Conservation (phyloP, 768 basidiomycete species). For the Calocybe gangraenosa region DNA sequence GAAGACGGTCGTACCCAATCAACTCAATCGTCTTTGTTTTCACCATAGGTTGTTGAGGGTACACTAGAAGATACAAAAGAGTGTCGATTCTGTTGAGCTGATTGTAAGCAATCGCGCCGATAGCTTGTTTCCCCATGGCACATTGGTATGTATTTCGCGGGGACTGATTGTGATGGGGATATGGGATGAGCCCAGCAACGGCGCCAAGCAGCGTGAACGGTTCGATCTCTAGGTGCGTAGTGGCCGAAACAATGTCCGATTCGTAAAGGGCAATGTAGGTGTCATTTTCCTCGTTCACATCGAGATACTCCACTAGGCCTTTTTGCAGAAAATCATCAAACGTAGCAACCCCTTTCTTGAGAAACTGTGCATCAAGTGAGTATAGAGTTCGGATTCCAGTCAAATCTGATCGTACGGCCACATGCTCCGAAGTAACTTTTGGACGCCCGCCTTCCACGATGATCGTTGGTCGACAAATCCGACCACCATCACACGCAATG, state of each 20-base stretch:
- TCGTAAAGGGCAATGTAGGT: conserved; percentile 95
- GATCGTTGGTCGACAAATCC: conserved; percentile 96
- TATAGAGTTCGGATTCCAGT: conserved; percentile 8
- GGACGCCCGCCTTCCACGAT: conserved; percentile 85
- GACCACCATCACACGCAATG: conserved; percentile 94
- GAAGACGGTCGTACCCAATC: conserved; percentile 92
- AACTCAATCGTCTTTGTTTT: conserved; percentile 98
- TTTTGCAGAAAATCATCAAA: conserved; percentile 94
- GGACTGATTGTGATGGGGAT: conserved; percentile 99
- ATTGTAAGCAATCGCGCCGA: conserved; percentile 97
- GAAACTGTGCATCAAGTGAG: conserved; percentile 41
- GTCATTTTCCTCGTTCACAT: conserved; percentile 99
- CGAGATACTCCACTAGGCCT: conserved; percentile 95
- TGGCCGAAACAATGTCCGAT: conserved; percentile 69
- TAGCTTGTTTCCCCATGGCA: conserved; percentile 99
- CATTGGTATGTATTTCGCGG: conserved; percentile 99
- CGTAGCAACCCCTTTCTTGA: conserved; percentile 72
- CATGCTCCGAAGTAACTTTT: conserved; percentile 77
- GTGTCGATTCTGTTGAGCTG: conserved; percentile 98
- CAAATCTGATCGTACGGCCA: conserved; percentile 47
- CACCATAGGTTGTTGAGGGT: conserved; percentile 99
- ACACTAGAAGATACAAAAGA: conserved; percentile 93
- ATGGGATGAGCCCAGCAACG: conserved; percentile 97
- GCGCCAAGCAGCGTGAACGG: conserved; percentile 97
- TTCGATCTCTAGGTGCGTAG: conserved; percentile 97